A percentile compares a stretch with the other conserved stretches of the same genome.
These are phyloP conservation scores for Tolypocladium ovalisporum DNA, from an alignment of 2,329 filamentous ascomycete genomes.

Conservation along the genomic window DNA sequence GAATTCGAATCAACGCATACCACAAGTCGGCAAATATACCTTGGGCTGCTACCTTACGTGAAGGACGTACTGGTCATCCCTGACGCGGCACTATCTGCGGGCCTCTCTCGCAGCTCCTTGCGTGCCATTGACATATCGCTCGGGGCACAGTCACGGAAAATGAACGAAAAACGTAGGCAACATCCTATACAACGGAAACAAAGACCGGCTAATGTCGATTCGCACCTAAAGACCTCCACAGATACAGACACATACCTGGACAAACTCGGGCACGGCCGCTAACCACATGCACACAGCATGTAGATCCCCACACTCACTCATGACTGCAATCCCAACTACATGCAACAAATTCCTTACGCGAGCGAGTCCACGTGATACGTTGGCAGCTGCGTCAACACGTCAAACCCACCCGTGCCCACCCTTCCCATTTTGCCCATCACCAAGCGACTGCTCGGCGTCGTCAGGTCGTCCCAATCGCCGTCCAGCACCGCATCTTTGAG, in stretches of 20 bases:
- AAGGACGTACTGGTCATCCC: too few relatives aligned
- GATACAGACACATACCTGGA: not conserved
- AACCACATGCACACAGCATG: not conserved
- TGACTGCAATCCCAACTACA: not conserved
- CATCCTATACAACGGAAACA: not conserved
- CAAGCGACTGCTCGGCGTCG: constrained; percentile 75
- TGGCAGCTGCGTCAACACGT: constrained; percentile 60
- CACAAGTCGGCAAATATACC: too few relatives aligned
- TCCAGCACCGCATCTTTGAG: constrained; percentile 86
- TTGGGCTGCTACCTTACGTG: too few relatives aligned
- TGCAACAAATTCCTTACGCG: not conserved
- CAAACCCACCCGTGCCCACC: constrained; percentile 85
- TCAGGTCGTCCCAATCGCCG: constrained; percentile 80
- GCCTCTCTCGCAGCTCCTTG: not conserved
- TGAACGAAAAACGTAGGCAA: not conserved
- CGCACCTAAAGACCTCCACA: not conserved
- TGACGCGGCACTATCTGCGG: too few relatives aligned
- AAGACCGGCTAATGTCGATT: not conserved
- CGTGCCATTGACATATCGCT: too few relatives aligned
- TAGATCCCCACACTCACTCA: not conserved
- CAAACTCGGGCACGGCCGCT: not conserved
- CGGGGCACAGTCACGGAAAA: too few relatives aligned
- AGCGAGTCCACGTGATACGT: constrained; percentile 28
- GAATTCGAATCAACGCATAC: too few relatives aligned
- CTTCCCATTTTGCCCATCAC: constrained; percentile 75